Evolutionary conservation across 371 early-diverging fungal genomes (phyloP).

Genomic region (Funneliformis caledonium): DNA sequence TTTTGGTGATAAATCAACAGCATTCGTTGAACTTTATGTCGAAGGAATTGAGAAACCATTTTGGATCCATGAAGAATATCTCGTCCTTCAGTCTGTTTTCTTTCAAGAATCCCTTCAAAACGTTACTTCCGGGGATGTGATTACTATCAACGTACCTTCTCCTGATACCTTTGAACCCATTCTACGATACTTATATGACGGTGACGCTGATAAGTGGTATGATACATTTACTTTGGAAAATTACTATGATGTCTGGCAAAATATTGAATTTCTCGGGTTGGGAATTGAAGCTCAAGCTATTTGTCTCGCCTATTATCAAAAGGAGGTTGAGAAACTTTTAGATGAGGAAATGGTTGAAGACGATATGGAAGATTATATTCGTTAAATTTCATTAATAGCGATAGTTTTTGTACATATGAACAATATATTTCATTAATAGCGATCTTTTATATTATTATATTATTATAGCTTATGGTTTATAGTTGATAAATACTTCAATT

Average conservation of each 20-base stretch:
- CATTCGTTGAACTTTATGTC: constrained; percentile 34
- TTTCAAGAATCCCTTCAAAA: constrained; percentile 30
- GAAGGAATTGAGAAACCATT: constrained; percentile 26
- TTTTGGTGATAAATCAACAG: constrained; percentile 32
- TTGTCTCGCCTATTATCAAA: constrained; percentile 35
- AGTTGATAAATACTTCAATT: too few species aligned
- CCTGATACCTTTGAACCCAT: constrained; percentile 33
- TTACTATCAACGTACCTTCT: constrained; percentile 31
- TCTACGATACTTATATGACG: constrained; percentile 35
- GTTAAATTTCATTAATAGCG: not conserved
- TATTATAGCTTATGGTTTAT: too few species aligned
- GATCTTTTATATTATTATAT: not conserved
- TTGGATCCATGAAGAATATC: constrained; percentile 39
- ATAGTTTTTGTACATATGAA: too few species aligned
- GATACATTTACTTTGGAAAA: constrained; percentile 17
- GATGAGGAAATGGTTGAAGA: not conserved
- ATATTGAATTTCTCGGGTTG: constrained; percentile 32
- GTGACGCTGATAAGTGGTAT: constrained; percentile 35
- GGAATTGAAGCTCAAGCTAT: constrained; percentile 12
- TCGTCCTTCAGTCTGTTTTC: constrained; percentile 33
- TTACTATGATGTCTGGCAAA: constrained; percentile 28
- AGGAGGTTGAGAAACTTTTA: constrained; percentile 6
- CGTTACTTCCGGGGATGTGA: constrained; percentile 17
- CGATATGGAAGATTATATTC: not conserved
- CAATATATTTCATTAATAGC: not conserved